These are phyloP conservation scores for Bombardia bombarda DNA, from an alignment of 495 filamentous ascomycete species.

Conservation along the genomic window DNA sequence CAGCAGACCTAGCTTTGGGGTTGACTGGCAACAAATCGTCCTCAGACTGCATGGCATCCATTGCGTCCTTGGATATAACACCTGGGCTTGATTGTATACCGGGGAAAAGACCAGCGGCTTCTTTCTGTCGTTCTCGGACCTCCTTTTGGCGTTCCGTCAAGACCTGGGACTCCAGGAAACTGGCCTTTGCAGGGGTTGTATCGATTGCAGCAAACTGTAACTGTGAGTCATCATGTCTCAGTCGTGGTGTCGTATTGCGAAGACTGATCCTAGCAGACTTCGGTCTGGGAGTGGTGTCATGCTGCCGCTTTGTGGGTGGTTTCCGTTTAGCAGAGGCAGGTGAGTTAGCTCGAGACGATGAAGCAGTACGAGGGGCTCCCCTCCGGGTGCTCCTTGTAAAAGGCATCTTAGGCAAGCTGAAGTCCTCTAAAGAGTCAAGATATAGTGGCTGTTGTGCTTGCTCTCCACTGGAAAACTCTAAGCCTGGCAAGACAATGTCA, in stretches of 20 bases:
- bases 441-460: slow-evolving; percentile 29
- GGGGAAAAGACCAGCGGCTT: slow-evolving; percentile 63
- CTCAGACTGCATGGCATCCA: neutral
- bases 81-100: slow-evolving; percentile 56
- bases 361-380: slow-evolving; percentile 16
- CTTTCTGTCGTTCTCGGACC: slow-evolving; percentile 56
- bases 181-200: slow-evolving; percentile 33
- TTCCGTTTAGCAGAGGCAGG: slow-evolving; percentile 21
- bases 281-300: slow-evolving; percentile 20
- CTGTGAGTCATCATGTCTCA: slow-evolving; percentile 71
- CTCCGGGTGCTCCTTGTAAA: slow-evolving; percentile 12
- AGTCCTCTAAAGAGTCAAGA: slow-evolving; percentile 46
- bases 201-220: slow-evolving; percentile 64
- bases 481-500: slow-evolving; percentile 32
- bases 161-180: slow-evolving; percentile 49
- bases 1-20: slow-evolving; percentile 12
- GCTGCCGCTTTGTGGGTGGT: slow-evolving; percentile 14
- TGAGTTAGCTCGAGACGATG: slow-evolving; percentile 14
- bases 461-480: slow-evolving; percentile 24
- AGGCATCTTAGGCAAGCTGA: slow-evolving; percentile 14
- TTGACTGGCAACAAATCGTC: neutral
- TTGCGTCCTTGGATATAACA: slow-evolving; percentile 11
- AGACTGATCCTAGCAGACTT: slow-evolving; percentile 8
- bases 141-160: slow-evolving; percentile 71
- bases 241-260: slow-evolving; percentile 25